A percentile compares a stretch with the other conserved stretches of the same genome.
phyloP scores from a whole-genome alignment of 441 rosid species.

The Cnidoscolus chayamansa region DNA sequence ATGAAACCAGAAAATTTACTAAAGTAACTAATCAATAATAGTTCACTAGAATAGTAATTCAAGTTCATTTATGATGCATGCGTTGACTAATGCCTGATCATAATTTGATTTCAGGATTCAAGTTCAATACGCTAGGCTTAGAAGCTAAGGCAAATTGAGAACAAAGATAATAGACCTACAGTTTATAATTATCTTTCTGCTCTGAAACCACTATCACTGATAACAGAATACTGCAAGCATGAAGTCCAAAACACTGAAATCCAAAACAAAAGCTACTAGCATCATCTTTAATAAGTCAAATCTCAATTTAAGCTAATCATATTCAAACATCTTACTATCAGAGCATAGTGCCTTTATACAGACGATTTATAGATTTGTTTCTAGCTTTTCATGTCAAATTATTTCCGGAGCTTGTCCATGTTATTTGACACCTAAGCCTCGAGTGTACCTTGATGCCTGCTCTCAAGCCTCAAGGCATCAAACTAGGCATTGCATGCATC shows the following conservation, averaged over 20 bases:
- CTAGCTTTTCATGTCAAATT: background rate
- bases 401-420: background rate
- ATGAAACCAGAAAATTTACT: conserved; percentile 16
- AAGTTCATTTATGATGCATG: background rate
- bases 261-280: background rate
- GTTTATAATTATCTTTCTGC: background rate
- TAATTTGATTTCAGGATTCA: background rate
- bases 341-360: background rate
- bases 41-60: background rate
- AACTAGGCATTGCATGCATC: background rate
- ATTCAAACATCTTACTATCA: background rate
- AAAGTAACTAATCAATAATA: background rate
- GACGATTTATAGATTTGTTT: background rate
- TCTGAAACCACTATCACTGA: background rate
- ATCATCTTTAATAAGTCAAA: background rate
- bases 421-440: background rate
- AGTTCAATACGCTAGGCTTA: background rate
- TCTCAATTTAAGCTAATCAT: background rate
- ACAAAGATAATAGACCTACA: background rate
- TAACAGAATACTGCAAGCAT: background rate
- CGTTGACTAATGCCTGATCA: background rate
- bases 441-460: background rate
- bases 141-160: background rate
- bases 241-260: background rate
- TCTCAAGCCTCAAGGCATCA: background rate